Conservation (phyloP, 305 asterid species). For the Fraxinus baroniana region DNA sequence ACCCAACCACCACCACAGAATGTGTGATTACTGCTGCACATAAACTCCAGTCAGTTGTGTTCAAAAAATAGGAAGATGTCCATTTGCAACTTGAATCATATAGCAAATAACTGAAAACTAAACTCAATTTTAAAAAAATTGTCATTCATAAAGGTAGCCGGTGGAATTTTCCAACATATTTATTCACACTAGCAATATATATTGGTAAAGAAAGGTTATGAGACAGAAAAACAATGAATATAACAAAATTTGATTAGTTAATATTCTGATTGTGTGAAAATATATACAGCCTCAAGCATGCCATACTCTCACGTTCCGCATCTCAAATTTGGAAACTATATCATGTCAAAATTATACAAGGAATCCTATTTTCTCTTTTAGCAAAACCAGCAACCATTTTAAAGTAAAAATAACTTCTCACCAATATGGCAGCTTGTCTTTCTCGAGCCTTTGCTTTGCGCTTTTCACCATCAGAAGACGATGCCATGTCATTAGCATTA, state of each 20-base stretch:
- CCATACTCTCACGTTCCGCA: no score
- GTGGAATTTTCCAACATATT: conserved; percentile 18
- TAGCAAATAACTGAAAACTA: conserved; percentile 2
- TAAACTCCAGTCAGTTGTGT: neutral
- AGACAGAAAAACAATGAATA: neutral
- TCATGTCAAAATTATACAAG: conserved; percentile 6
- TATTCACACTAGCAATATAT: conserved; percentile 1
- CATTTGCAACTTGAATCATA: conserved; percentile 17
- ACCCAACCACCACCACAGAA: neutral
- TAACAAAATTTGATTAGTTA: neutral
- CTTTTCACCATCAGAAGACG: conserved; percentile 63
- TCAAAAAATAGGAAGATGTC: neutral
- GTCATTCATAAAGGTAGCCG: conserved; percentile 8
- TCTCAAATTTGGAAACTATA: no score
- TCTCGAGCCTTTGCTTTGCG: conserved; percentile 94
- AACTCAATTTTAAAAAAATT: neutral
- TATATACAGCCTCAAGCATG: neutral
- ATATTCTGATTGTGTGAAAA: neutral
- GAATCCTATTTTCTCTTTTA: neutral
- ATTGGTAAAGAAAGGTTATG: neutral
- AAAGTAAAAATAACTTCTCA: conserved; percentile 21
- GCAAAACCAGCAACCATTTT: neutral
- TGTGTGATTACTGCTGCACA: neutral
- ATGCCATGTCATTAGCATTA: conserved; percentile 36
- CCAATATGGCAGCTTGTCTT: conserved; percentile 96